These are phyloP conservation scores for Vicia sativa DNA, from an alignment of 306 rosid species.

Conservation along the genomic window DNA sequence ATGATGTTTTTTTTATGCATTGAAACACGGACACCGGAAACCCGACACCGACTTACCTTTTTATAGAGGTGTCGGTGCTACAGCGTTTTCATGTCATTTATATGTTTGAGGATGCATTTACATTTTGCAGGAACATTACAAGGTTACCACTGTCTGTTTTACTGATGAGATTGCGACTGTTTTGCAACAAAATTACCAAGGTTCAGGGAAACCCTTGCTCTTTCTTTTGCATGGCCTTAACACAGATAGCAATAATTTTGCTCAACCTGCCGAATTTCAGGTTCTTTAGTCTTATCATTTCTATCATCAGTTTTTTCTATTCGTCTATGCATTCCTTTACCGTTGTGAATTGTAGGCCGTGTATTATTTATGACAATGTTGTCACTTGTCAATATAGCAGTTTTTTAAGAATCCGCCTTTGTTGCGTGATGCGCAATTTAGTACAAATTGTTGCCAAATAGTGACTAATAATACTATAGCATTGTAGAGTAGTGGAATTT, in stretches of 20 bases:
- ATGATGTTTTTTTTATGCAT: not conserved
- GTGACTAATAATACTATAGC: not conserved
- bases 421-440: not conserved
- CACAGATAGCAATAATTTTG: constrained; percentile 71
- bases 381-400: not conserved
- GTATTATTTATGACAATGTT: constrained; percentile 15
- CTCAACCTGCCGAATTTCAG: constrained; percentile 81
- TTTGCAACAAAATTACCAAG: constrained; percentile 56
- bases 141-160: constrained; percentile 52
- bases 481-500: not conserved
- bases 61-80: too few relatives aligned
- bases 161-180: constrained; percentile 59
- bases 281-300: constrained; percentile 42
- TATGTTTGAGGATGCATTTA: constrained; percentile 1
- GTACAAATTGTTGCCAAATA: not conserved
- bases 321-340: not conserved
- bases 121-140: constrained; percentile 70
- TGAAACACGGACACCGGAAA: too few relatives aligned
- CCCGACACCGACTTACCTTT: too few relatives aligned
- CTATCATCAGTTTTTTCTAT: not conserved
- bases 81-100: not conserved
- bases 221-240: constrained; percentile 84
- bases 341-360: not conserved
- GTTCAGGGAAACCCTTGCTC: constrained; percentile 60
- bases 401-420: not conserved